A percentile compares a stretch with the other conserved stretches of the same genome.
These are phyloP conservation scores for Saxophila tyrrhenica DNA, from an alignment of 495 filamentous ascomycete species.

Conservation along the genomic window DNA sequence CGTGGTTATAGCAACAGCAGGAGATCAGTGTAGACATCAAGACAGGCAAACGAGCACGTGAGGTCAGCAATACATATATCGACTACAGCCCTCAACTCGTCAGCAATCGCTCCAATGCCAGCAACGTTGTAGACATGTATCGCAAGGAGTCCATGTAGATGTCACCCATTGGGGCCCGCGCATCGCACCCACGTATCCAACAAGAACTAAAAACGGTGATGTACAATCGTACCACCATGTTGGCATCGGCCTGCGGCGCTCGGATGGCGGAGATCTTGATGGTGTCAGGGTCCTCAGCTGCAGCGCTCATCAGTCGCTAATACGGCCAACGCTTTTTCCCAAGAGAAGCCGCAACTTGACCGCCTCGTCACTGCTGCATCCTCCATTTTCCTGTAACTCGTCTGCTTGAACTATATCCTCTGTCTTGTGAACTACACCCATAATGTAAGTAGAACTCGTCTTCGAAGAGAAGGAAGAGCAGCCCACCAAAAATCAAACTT, in stretches of 20 bases:
- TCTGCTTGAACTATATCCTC: neutral
- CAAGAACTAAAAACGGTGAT: neutral
- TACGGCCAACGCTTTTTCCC: neutral
- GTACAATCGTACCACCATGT: no score
- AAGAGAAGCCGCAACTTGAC: no score
- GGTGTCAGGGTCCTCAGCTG: no score
- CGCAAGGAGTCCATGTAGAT: neutral
- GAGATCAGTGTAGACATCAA: neutral
- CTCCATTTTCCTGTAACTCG: neutral
- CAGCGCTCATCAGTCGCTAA: no score
- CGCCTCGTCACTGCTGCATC: neutral
- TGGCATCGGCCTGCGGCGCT: no score
- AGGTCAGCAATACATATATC: neutral
- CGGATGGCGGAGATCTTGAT: no score
- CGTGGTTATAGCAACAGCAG: neutral
- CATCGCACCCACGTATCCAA: neutral
- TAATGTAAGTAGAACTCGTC: neutral
- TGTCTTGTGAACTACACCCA: neutral
- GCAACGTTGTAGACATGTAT: no score
- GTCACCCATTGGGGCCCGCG: neutral
- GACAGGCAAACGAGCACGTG: neutral
- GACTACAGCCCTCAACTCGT: neutral
- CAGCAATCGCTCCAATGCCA: neutral
- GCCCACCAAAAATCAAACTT: neutral
- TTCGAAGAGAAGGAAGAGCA: no score